Percentiles rank a stretch among this genome's conserved stretches.
These are phyloP conservation scores for Suillus ampliporus DNA, from an alignment of 768 basidiomycete genomes.

Conservation along the genomic window DNA sequence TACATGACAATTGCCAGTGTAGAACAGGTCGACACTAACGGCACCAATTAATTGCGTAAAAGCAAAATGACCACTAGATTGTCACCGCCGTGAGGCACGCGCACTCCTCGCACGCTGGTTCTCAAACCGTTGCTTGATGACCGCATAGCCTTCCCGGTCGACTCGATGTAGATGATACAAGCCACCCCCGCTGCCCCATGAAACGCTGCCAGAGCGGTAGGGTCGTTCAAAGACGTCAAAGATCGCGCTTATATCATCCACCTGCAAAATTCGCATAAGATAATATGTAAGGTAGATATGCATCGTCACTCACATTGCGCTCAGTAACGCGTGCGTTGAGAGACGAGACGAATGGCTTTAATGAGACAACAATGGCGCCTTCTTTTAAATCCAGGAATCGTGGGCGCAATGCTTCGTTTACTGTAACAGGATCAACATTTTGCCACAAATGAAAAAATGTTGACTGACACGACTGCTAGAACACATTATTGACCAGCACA, in stretches of 20 bases:
- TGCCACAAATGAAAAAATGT: constrained; percentile 1
- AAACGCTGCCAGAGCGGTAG: constrained; percentile 78
- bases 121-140: constrained; percentile 62
- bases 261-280: constrained; percentile 42
- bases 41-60: too few species aligned
- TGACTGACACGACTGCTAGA: constrained; percentile 70
- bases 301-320: constrained; percentile 64
- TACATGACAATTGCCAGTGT: background rate
- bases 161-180: constrained; percentile 79
- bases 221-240: constrained; percentile 74
- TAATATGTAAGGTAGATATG: constrained; percentile 1
- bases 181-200: constrained; percentile 78
- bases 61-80: background rate
- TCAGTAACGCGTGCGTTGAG: constrained; percentile 77
- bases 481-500: constrained; percentile 88
- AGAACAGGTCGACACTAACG: background rate
- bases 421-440: constrained; percentile 40
- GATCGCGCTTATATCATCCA: constrained; percentile 81
- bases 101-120: constrained; percentile 42
- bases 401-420: constrained; percentile 86
- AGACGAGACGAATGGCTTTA: constrained; percentile 84
- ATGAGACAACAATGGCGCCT: constrained; percentile 86
- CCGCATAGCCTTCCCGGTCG: constrained; percentile 72
- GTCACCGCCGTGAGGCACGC: constrained; percentile 29
- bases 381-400: constrained; percentile 96